Evolutionary conservation across 768 basidiomycete genomes (phyloP).

Genomic region (Imleria badia): DNA sequence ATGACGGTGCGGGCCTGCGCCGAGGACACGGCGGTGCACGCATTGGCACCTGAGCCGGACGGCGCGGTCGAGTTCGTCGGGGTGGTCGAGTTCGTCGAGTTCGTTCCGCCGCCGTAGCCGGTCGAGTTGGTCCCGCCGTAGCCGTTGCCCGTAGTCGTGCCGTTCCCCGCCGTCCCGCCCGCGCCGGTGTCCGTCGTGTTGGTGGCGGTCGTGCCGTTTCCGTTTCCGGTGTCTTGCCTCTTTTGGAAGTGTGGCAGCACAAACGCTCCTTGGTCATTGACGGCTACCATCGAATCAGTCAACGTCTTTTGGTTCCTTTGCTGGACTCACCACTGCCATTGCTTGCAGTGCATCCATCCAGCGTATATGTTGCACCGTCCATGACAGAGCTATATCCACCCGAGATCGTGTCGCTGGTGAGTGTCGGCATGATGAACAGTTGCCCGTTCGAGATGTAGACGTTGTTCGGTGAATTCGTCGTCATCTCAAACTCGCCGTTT

Average conservation of each 20-base stretch:
- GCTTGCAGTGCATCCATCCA: constrained; percentile 37
- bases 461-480: constrained; percentile 40
- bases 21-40: constrained; percentile 46
- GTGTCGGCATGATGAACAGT: constrained; percentile 59
- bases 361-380: constrained; percentile 38
- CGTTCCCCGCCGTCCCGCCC: background rate
- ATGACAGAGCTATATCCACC: constrained; percentile 37
- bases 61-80: constrained; percentile 22
- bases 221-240: constrained; percentile 25
- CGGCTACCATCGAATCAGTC: constrained; percentile 9
- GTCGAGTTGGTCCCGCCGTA: constrained; percentile 21
- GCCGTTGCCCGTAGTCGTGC: constrained; percentile 2
- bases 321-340: constrained; percentile 7
- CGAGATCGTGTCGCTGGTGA: constrained; percentile 49
- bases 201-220: background rate
- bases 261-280: constrained; percentile 24
- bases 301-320: background rate
- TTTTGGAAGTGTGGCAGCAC: constrained; percentile 17
- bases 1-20: constrained; percentile 36
- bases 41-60: constrained; percentile 10
- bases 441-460: constrained; percentile 47
- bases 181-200: background rate
- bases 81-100: constrained; percentile 19
- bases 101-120: background rate
- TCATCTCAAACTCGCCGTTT: constrained; percentile 59